Base-by-base conservation (phyloP, 2,329 filamentous ascomycete species). In the Penicillium sp. region DNA sequence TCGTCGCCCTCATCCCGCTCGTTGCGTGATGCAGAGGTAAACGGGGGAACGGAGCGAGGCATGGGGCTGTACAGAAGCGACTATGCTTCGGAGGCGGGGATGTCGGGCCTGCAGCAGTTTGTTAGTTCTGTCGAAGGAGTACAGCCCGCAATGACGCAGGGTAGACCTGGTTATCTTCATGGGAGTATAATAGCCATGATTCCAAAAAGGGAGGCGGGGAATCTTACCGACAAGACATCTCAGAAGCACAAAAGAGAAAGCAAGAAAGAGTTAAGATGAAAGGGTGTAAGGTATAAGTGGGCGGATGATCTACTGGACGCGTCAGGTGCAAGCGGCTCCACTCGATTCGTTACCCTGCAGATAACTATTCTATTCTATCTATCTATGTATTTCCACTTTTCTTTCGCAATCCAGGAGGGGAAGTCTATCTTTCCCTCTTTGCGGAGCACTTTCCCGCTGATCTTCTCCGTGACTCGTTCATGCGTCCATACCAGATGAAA, bases 21-120 rank as follows among this genome's bases (percentile, higher is more conserved):
- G 22, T 44, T 47, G 18, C 50, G 51, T 14, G 55, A 50, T 36
- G 52, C 40, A 27, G 51, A 44, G 11, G 39, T 46, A 23, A 60
- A 46, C 36, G 62, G 57, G 16, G 63, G 57, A 11, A 64, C 43
- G 5, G 64, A 67, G 36, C 63, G 63, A 57, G 64, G 61, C 64
- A 67, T 67, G 29, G 38, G 34, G 52, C 28, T 35, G 42, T 24
- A 18, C 26, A 29, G 34, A 38, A 48, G 48, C 31, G 9, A 31
- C 49, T 43, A 46, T 27, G 39, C 45, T 49, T 45, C 44, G 40
- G n/a, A 23, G 18, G 38, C 23, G 18, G 11, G 46, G 46, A 34
- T 48, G 46, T 49, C 39, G 31, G 27, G 20, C 24, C 11, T 42
- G 16, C 31, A 44, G 32, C 32, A 32, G 20, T 34, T 40, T 43